A percentile compares a stretch with the other conserved stretches of the same genome.
Conservation (phyloP, 2,329 filamentous ascomycete genomes). For the Apiospora arundinis region DNA sequence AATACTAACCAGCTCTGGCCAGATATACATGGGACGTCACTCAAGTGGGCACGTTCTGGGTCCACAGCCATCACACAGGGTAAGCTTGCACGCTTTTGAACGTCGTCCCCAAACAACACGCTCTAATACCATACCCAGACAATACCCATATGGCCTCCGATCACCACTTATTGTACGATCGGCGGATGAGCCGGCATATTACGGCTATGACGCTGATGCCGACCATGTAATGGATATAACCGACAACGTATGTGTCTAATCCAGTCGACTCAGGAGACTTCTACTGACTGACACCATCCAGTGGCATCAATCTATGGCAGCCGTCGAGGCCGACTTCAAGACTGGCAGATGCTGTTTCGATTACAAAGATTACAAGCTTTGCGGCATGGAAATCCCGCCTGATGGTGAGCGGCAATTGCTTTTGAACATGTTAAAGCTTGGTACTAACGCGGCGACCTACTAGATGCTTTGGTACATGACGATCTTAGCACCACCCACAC, state of each 20-base stretch:
- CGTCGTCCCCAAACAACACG: no score
- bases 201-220: conserved; percentile 5
- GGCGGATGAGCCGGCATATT: conserved; percentile 8
- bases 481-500: conserved; percentile 17
- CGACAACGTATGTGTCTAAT: conserved; percentile 2
- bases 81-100: not conserved
- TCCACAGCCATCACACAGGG: conserved; percentile 19
- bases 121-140: not conserved
- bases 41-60: conserved; percentile 19
- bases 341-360: conserved; percentile 20
- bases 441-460: not conserved
- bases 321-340: conserved; percentile 19
- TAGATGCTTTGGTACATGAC: conserved; percentile 19
- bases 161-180: conserved; percentile 21
- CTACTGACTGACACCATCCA: not conserved
- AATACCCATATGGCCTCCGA: conserved; percentile 20
- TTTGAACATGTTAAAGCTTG: not conserved
- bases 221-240: conserved; percentile 19
- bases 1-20: not conserved
- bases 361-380: not conserved
- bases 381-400: conserved; percentile 22
- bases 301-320: conserved; percentile 18
- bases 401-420: not conserved
- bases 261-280: no score
- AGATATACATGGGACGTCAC: conserved; percentile 20